Base-by-base conservation (phyloP, 352 stramenopile species). In the Globisporangium okanoganense region DNA sequence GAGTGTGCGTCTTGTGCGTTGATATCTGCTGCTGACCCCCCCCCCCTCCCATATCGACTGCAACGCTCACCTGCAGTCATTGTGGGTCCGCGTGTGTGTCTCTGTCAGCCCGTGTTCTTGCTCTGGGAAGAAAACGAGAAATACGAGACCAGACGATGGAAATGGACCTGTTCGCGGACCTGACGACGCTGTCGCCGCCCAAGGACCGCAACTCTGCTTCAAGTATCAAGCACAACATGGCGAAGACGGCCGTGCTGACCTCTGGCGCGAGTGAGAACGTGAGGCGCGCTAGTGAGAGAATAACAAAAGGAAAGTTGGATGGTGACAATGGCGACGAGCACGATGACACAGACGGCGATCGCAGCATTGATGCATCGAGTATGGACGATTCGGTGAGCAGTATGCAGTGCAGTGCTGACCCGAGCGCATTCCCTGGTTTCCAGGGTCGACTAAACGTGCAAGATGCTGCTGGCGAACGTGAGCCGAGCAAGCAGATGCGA, bases 351-450 rank as follows among this genome's bases (percentile, higher is more conserved):
- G 49, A 53, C 14, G 44, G 24, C 22, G 54, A 60, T 27, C 22
- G 25, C 18, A 53, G 29, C 31, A 41, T 36, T 12, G 61, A 63
- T 22, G 14, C 24, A 27, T 45, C 43, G 47, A 29, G 20, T 0
- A 13, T 61, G 40, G 29, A 52, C 47, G 44, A 51, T 24, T 61
- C 51, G 3, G 41, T 33, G 22, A 65, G 43, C 51, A 60, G 33
- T 20, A 54, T 58, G 63, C 83, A 92, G 56, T 88, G 71, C 69
- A 90, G 83, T 49, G 79, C 83, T 6, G 79, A 90, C 60, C 69
- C 72, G 40, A 79, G 48, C 54, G 75, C 80, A 27, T 90, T 92
- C 60, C n/a, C 65, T 22, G 70, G 71, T 6, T 72, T 84, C 45
- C 66, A 71, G 48, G 54, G 73, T 6, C 41, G 35, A 38, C n/a